Evolutionary conservation across 495 filamentous ascomycete genomes (phyloP).

Genomic region (Hyphodiscus hymeniophilus): DNA sequence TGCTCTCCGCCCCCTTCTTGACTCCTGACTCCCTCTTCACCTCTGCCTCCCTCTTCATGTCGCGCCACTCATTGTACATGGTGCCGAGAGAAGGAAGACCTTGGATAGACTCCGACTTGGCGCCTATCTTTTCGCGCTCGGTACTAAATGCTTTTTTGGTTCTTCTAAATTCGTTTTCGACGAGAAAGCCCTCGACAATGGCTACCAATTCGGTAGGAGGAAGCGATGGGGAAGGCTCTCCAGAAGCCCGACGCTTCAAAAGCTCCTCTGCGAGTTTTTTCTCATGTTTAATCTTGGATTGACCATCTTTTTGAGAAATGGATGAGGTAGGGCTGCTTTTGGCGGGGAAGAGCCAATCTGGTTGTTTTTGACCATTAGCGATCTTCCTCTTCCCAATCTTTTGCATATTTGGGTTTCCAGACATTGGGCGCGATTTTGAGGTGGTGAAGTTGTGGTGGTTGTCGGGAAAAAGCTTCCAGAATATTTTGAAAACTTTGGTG

Average conservation of each 20-base stretch:
- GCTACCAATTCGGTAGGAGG: conserved; percentile 53
- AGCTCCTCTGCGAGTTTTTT: conserved; percentile 19
- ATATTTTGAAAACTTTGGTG: no score
- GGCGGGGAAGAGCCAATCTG: conserved; percentile 22
- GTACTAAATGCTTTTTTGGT: conserved; percentile 52
- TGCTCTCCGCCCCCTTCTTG: conserved; percentile 28
- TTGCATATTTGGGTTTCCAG: conserved; percentile 22
- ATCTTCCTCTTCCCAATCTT: conserved; percentile 22
- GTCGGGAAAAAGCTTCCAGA: no score
- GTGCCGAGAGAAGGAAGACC: conserved; percentile 33
- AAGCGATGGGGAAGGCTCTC: conserved; percentile 16
- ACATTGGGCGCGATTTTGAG: conserved; percentile 8
- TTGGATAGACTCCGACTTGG: conserved; percentile 25
- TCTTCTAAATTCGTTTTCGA: conserved; percentile 52
- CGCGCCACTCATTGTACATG: conserved; percentile 41
- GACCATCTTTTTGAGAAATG: conserved; percentile 2
- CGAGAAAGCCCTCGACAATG: conserved; percentile 58
- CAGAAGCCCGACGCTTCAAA: conserved; percentile 15
- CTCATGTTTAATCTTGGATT: conserved; percentile 14
- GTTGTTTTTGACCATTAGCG: conserved; percentile 10
- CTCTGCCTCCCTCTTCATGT: conserved; percentile 15
- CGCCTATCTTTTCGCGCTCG: conserved; percentile 40
- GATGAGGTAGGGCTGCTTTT: conserved; percentile 4
- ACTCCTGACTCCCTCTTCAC: neutral
- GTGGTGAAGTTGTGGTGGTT: conserved; percentile 1